A percentile compares a stretch with the other conserved stretches of the same genome.
phyloP scores from a whole-genome alignment of 345 rosid species.

The Punica granatum region DNA sequence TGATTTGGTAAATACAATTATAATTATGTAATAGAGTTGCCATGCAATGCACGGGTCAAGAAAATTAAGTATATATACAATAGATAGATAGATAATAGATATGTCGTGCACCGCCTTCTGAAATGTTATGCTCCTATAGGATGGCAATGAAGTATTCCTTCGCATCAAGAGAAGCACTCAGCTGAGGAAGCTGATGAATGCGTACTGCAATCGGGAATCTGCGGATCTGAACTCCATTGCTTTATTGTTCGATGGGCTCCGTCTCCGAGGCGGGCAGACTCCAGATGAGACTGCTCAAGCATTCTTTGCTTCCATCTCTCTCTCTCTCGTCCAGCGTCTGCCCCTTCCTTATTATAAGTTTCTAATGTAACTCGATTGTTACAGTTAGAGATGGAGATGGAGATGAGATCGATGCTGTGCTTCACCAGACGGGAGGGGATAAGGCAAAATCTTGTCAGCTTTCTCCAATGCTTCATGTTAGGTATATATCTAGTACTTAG shows the following conservation, averaged over 20 bases:
- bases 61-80: too few relatives aligned
- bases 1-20: too few relatives aligned
- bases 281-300: background rate
- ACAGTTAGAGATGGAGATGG: background rate
- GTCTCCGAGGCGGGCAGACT: conserved; percentile 11
- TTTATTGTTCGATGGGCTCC: conserved; percentile 7
- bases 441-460: too few relatives aligned
- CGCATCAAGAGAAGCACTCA: conserved; percentile 8
- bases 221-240: conserved; percentile 6
- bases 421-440: too few relatives aligned
- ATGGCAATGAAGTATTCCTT: conserved; percentile 6
- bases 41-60: too few relatives aligned
- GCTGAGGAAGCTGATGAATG: conserved; percentile 8
- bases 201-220: conserved; percentile 7
- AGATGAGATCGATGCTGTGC: background rate
- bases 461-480: too few relatives aligned
- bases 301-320: background rate
- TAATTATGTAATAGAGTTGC: too few relatives aligned
- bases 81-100: too few relatives aligned
- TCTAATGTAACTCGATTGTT: background rate
- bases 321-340: background rate
- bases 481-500: too few relatives aligned
- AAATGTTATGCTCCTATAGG: background rate
- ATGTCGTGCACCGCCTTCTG: too few relatives aligned
- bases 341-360: background rate